Base-by-base conservation (phyloP, 805 yeast species). In the Suhomyces kilbournensis region DNA sequence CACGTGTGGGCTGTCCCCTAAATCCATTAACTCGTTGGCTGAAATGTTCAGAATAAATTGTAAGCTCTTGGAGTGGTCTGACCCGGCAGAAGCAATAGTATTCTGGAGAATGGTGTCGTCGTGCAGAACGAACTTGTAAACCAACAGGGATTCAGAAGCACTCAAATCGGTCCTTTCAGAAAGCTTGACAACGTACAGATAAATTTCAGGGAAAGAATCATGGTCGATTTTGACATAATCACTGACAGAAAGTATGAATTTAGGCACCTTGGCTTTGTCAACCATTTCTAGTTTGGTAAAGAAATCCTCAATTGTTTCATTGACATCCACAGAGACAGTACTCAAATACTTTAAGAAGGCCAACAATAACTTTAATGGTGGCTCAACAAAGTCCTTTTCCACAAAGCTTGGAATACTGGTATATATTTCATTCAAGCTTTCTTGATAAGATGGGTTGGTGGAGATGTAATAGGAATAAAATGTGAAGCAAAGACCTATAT, bases 301-400 rank as follows among this genome's bases (percentile, higher is more conserved):
- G 25, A 65, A 56, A 38, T 69, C 71, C 52, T 73, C 70, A 39
- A 78, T 63, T 14, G 64, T 45, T n/a, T 68, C 71, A 23, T 66
- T 52, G 25, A 64, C 56, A 3, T 38, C 42, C 14, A 60, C 55
- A 2, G 65, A 50, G 1, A 69, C 63, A 17, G 66, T 60, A 48
- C 50, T 49, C 7, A 39, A 38, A 4, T 49, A 10, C 25, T 43
- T 25, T 14, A 56, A 32, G 25, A 30, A 32, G 23, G 50, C 47
- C 28, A 46, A 8, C 44, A 66, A 48, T 46, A 60, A 15, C 5
- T 43, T 25, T 35, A 61, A 4, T 4, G 74, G 72, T 9, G 53
- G 56, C 1, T 62, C 64, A 15, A 66, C 58, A 47, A 69, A 69
- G 6, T 59, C 65, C 4, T 58, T 48, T 12, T 69, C 66, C 5